Evolutionary conservation across 2,329 filamentous ascomycete species (phyloP).

Genomic region (Venturiaceae sp.): DNA sequence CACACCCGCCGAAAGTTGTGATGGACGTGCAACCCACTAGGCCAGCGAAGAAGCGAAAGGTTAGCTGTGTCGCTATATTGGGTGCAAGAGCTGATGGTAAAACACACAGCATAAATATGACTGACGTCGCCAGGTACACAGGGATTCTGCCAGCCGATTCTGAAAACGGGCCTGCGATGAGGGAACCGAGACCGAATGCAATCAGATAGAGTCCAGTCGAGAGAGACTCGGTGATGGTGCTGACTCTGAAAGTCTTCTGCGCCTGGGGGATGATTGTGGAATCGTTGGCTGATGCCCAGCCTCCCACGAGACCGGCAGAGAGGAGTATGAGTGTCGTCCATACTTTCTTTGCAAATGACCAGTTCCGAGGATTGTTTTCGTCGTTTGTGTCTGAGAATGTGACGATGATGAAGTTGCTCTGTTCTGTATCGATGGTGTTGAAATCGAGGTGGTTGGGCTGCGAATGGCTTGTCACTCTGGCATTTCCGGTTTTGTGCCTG

Average conservation of each 20-base stretch:
- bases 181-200: constrained; percentile 9
- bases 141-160: constrained; percentile 10
- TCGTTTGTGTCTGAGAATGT: not conserved
- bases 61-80: constrained; percentile 49
- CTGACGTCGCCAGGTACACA: constrained; percentile 6
- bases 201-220: constrained; percentile 2
- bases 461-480: too few relatives aligned
- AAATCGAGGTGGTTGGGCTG: too few relatives aligned
- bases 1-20: constrained; percentile 52
- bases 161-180: constrained; percentile 9
- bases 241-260: not conserved
- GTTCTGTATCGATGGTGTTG: too few relatives aligned
- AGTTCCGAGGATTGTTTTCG: not conserved
- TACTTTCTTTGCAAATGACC: not conserved
- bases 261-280: not conserved
- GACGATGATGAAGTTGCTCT: too few relatives aligned
- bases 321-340: not conserved
- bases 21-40: constrained; percentile 52
- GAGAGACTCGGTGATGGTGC: not conserved
- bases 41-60: constrained; percentile 59
- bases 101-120: constrained; percentile 4
- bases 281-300: not conserved
- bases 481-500: too few relatives aligned
- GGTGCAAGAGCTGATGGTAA: not conserved
- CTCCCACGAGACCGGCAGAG: not conserved